Conservation (phyloP, 768 basidiomycete genomes). For the Pleurotus tuber-regium region DNA sequence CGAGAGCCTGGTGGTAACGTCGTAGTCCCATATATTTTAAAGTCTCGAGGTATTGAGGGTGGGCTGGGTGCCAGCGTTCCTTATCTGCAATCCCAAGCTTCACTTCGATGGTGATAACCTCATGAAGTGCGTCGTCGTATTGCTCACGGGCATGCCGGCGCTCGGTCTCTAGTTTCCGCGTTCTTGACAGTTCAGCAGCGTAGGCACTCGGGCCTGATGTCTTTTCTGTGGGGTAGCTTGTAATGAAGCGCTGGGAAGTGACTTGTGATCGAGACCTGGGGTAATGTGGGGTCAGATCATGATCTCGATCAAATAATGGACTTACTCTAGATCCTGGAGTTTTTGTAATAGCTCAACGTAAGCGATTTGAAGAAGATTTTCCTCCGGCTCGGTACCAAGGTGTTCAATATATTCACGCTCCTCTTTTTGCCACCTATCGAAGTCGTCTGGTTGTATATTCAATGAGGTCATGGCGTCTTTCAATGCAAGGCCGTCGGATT, state of each 20-base stretch:
- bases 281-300: not conserved
- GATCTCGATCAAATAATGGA: not conserved
- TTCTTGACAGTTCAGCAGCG: not conserved
- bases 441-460: conserved; percentile 3
- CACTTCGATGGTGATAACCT: conserved; percentile 21
- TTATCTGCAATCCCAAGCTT: conserved; percentile 20
- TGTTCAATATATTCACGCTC: conserved; percentile 17
- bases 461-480: conserved; percentile 4
- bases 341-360: conserved; percentile 17
- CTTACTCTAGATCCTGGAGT: conserved; percentile 8
- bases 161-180: not conserved
- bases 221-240: not conserved
- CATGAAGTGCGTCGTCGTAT: conserved; percentile 11
- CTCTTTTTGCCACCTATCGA: conserved; percentile 20
- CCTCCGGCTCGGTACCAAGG: conserved; percentile 13
- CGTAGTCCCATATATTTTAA: conserved; percentile 12
- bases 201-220: not conserved
- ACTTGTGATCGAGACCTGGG: not conserved
- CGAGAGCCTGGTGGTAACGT: conserved; percentile 16
- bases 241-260: not conserved
- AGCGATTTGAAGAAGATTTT: conserved; percentile 18
- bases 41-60: conserved; percentile 12
- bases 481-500: not conserved
- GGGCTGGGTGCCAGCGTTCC: conserved; percentile 5
- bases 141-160: conserved; percentile 14